Evolutionary conservation across 2,329 filamentous ascomycete species (phyloP).

Genomic region (Ilyonectria mors-panacis): DNA sequence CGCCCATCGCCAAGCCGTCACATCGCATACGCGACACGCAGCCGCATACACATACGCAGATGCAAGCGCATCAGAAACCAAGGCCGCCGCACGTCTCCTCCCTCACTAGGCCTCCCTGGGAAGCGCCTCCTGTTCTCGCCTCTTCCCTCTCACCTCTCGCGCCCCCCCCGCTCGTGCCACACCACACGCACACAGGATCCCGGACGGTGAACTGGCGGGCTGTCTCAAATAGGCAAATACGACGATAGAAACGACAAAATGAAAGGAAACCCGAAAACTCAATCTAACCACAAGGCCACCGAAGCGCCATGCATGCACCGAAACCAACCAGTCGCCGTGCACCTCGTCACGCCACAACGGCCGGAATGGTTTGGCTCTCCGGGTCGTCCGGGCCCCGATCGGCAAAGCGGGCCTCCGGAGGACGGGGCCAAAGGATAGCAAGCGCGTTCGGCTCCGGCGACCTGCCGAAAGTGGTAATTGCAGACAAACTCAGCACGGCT

Average conservation of each 20-base stretch:
- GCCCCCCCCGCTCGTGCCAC: not conserved
- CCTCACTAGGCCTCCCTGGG: not conserved
- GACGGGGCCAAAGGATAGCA: not conserved
- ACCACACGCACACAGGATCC: not conserved
- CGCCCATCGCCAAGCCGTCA: constrained; percentile 36
- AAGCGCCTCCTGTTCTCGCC: not conserved
- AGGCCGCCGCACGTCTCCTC: not conserved
- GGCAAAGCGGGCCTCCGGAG: constrained; percentile 13
- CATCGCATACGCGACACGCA: constrained; percentile 30
- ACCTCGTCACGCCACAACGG: constrained; percentile 2
- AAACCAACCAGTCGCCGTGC: not conserved
- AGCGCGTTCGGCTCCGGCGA: not conserved
- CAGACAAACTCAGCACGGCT: not conserved
- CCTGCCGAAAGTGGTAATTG: constrained; percentile 10
- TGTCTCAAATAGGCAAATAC: constrained; percentile 5
- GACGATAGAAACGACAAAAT: not conserved
- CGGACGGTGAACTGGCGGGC: not conserved
- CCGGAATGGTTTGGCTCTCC: not conserved
- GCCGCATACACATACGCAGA: not conserved
- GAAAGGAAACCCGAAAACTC: not conserved
- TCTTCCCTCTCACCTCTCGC: not conserved
- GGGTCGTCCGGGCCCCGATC: constrained; percentile 13
- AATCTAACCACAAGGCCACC: not conserved
- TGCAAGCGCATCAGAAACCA: constrained; percentile 5
- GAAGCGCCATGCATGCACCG: not conserved